These are phyloP conservation scores for Pichia sp. DNA, from an alignment of 1,139 yeast genomes.

Conservation along the genomic window DNA sequence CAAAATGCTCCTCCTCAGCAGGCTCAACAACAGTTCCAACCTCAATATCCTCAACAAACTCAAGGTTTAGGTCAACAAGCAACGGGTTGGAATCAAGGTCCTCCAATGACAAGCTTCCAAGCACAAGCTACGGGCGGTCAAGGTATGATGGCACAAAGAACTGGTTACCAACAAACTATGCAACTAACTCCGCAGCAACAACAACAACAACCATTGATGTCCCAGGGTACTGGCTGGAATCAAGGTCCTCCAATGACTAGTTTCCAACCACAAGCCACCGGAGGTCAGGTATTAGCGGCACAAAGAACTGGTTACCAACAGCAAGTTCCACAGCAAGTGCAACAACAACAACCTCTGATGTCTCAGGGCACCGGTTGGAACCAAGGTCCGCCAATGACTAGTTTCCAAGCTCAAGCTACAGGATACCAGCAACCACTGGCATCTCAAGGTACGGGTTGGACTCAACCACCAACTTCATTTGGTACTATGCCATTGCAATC, in stretches of 20 bases:
- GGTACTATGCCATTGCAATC: constrained; percentile 30
- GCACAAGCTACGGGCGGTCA: constrained; percentile 34
- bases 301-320: constrained; percentile 27
- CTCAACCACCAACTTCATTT: constrained; percentile 24
- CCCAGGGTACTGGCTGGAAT: constrained; percentile 25
- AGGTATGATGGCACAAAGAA: constrained; percentile 31
- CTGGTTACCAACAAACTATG: constrained; percentile 29
- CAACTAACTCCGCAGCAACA: constrained; percentile 5
- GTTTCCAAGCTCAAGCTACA: constrained; percentile 14
- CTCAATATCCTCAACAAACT: constrained; percentile 7
- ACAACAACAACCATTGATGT: constrained; percentile 27
- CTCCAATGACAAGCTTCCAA: constrained; percentile 12
- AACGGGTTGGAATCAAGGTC: constrained; percentile 24
- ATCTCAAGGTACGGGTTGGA: constrained; percentile 25
- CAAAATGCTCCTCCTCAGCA: too few species aligned
- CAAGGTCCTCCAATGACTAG: constrained; percentile 13
- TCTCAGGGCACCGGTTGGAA: constrained; percentile 26
- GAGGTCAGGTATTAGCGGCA: constrained; percentile 17
- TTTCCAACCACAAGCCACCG: constrained; percentile 24
- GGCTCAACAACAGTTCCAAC: constrained; percentile 8
- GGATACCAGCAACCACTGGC: constrained; percentile 19
- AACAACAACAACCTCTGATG: constrained; percentile 20
- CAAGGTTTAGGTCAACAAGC: constrained; percentile 23
- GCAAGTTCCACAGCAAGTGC: constrained; percentile 19
- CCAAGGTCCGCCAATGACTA: constrained; percentile 13